These are phyloP conservation scores for Pulveroboletus sp. DNA, from an alignment of 768 basidiomycete species.

Conservation along the genomic window DNA sequence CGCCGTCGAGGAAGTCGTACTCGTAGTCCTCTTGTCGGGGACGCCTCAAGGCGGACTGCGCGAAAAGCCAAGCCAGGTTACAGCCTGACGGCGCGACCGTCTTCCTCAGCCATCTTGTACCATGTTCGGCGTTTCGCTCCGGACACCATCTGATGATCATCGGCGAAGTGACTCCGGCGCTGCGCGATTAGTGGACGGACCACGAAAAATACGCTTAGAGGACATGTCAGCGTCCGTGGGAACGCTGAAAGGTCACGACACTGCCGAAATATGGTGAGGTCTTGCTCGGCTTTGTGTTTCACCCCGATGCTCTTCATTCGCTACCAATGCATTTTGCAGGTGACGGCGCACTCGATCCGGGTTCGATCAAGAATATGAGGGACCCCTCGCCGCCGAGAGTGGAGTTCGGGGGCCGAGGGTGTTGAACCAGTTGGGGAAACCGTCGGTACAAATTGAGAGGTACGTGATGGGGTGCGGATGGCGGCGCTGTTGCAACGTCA, in stretches of 20 bases:
- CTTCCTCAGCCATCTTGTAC: constrained; percentile 59
- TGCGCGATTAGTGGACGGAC: not conserved
- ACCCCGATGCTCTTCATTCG: constrained; percentile 58
- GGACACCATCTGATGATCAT: constrained; percentile 48
- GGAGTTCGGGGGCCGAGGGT: constrained; percentile 54
- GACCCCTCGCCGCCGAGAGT: constrained; percentile 53
- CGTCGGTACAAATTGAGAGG: constrained; percentile 53
- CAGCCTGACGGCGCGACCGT: constrained; percentile 50
- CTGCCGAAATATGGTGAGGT: constrained; percentile 58
- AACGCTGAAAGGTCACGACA: too few relatives aligned
- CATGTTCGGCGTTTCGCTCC: constrained; percentile 56
- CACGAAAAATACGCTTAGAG: constrained; percentile 14
- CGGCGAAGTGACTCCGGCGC: not conserved
- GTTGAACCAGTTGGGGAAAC: constrained; percentile 69
- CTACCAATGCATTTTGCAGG: constrained; percentile 59
- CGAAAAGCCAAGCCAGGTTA: constrained; percentile 61
- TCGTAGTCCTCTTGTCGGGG: constrained; percentile 66
- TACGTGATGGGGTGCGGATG: constrained; percentile 55
- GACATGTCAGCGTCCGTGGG: not conserved
- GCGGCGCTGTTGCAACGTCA: constrained; percentile 51
- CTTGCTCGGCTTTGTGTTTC: constrained; percentile 54
- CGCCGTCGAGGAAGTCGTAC: constrained; percentile 43
- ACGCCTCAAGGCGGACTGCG: constrained; percentile 43
- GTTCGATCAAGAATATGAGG: constrained; percentile 52
- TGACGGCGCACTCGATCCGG: constrained; percentile 52